Base-by-base conservation (phyloP, 805 yeast genomes). In the Teunomyces stri region DNA sequence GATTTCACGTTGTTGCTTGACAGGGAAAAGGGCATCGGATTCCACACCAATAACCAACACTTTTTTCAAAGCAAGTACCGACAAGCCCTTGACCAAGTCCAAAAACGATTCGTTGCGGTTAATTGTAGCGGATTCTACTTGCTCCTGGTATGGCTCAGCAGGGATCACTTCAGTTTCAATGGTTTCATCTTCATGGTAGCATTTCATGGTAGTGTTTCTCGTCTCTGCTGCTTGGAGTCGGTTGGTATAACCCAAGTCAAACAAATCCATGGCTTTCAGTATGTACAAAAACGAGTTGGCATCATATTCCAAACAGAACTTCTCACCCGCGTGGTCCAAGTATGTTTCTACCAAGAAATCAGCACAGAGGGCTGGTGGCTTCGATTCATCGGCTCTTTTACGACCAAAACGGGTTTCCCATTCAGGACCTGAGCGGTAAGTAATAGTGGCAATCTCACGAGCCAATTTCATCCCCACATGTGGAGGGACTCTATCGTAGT, bases 381-480 rank as follows among this genome's bases (percentile, higher is more conserved):
- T 75, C 1, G 81, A 70, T 15, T 89, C 92, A 60, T 89, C 90
- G 0, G 95, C 85, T 50, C 97, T 74, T 56, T 86, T 89, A 47
- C 95, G 80, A 3, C 96, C 96, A 64, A 91, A 91, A 50, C 97
- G 72, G 51, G 83, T 81, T 64, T 91, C 97, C 97, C 97, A 91
- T 66, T 91, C 97, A 1, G 97, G 97, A 2, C 97, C 97, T 1
- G 96, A 88, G 55, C 97, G 75, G 65, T 91, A 91, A 0, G 97
- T 89, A 46, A 91, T 88, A 0, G 97, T 91, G 28, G 97, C 97
- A 42, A 91, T 89, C 64, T 89, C 96, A 52, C 97, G 76, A 1
- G 97, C 92, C 31, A 91, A 75, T 62, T 91, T 91, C 97, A 91
- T 90, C 12, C 97, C 97, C 20, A 85, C 82, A 64, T 91, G 97